These are phyloP conservation scores for Fusarium sp. DNA, from an alignment of 2,329 filamentous ascomycete species.

Conservation along the genomic window DNA sequence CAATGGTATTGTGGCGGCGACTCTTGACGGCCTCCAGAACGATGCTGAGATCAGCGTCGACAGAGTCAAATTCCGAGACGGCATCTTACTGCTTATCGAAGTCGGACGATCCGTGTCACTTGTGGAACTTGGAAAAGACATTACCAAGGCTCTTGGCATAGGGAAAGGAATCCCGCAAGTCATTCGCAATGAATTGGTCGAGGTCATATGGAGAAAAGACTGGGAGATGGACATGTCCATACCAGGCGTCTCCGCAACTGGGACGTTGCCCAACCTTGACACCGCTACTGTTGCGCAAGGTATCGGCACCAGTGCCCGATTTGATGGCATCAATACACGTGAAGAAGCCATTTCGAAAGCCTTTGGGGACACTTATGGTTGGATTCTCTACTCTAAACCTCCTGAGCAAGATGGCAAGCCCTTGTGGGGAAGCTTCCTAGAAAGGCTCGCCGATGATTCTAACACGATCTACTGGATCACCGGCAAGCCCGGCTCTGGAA, in stretches of 20 bases:
- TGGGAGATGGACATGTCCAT: neutral
- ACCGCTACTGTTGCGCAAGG: neutral
- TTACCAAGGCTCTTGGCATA: neutral
- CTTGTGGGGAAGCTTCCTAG: neutral
- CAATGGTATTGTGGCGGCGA: neutral
- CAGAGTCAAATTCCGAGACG: neutral
- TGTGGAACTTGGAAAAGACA: neutral
- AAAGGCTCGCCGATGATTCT: neutral
- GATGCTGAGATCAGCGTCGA: neutral
- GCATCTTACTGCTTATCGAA: neutral
- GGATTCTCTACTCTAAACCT: neutral
- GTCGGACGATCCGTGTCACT: neutral
- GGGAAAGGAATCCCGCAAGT: neutral
- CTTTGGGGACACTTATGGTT: neutral
- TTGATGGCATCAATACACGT: neutral
- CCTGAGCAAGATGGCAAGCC: neutral
- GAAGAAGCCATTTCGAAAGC: neutral
- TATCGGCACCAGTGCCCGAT: neutral
- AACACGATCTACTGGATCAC: neutral
- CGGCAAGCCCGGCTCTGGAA: neutral
- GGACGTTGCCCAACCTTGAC: neutral
- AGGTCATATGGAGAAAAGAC: neutral
- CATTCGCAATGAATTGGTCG: neutral
- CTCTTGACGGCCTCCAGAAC: neutral
- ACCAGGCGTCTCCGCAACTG: neutral